Evolutionary conservation across 176 grass and related monocot genomes (phyloP).

Genomic region (Chrysopogon serrulatus): DNA sequence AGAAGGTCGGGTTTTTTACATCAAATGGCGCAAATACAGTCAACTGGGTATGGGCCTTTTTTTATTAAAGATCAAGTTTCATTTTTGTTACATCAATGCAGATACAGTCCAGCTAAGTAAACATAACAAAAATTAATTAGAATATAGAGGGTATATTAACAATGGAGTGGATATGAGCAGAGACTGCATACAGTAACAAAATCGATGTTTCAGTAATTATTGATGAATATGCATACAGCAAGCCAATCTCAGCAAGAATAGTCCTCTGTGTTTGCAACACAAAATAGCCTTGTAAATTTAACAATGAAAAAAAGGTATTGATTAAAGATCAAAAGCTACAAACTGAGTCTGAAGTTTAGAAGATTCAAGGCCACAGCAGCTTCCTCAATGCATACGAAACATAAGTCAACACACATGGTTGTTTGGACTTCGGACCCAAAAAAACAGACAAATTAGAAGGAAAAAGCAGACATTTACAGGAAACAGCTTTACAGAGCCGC

Average conservation of each 20-base stretch:
- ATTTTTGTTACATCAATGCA: background rate
- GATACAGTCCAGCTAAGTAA: background rate
- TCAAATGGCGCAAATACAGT: too few relatives aligned
- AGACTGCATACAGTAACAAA: background rate
- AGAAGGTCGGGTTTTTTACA: too few relatives aligned
- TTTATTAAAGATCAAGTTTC: too few relatives aligned
- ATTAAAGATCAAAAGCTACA: background rate
- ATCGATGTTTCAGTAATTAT: background rate
- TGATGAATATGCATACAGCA: conserved; percentile 1
- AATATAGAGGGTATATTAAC: background rate
- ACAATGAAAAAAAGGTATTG: background rate
- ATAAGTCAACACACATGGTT: background rate
- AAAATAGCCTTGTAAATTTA: background rate
- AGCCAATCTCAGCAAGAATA: background rate
- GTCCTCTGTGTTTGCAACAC: background rate
- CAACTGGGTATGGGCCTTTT: too few relatives aligned
- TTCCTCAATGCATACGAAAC: background rate
- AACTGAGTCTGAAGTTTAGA: background rate
- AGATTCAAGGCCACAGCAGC: conserved; percentile 8
- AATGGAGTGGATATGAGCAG: background rate
- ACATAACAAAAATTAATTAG: background rate
- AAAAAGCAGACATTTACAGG: background rate
- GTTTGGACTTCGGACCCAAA: background rate
- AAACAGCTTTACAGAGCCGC: background rate
- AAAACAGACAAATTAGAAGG: background rate